These are phyloP conservation scores for Leccinum brunneo-olivaceum DNA, from an alignment of 1,284 basidiomycete species.

Conservation along the genomic window DNA sequence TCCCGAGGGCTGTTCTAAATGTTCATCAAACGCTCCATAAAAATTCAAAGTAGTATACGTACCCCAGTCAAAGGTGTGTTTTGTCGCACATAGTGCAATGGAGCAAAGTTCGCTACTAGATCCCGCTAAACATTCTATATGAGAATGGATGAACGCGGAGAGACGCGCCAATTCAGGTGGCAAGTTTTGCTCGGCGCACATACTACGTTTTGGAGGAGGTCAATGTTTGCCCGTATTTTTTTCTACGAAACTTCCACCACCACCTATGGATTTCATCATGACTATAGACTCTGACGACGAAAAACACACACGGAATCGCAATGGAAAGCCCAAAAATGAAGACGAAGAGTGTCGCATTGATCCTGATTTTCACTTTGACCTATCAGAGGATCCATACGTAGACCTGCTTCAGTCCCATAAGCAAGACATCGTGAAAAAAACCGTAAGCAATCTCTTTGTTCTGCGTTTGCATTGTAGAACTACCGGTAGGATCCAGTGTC, in stretches of 20 bases:
- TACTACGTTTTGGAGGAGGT: neutral
- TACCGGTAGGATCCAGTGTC: conserved; percentile 66
- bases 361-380: conserved; percentile 79
- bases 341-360: conserved; percentile 64
- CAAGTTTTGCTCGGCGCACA: conserved; percentile 18
- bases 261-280: conserved; percentile 59
- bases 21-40: conserved; percentile 2
- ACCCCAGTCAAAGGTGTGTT: conserved; percentile 81
- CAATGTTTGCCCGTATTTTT: conserved; percentile 20
- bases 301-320: conserved; percentile 26
- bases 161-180: conserved; percentile 43
- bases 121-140: conserved; percentile 47
- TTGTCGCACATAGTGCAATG: conserved; percentile 63
- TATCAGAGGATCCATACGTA: conserved; percentile 62
- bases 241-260: conserved; percentile 1
- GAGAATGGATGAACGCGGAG: conserved; percentile 47
- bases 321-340: conserved; percentile 16
- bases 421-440: conserved; percentile 53
- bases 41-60: conserved; percentile 24
- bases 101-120: conserved; percentile 53
- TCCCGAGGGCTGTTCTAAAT: conserved; percentile 43
- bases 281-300: conserved; percentile 79
- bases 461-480: conserved; percentile 11
- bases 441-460: conserved; percentile 41
- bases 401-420: conserved; percentile 41